phyloP scores from a whole-genome alignment of 345 rosid genomes.

The Microcos paniculata region DNA sequence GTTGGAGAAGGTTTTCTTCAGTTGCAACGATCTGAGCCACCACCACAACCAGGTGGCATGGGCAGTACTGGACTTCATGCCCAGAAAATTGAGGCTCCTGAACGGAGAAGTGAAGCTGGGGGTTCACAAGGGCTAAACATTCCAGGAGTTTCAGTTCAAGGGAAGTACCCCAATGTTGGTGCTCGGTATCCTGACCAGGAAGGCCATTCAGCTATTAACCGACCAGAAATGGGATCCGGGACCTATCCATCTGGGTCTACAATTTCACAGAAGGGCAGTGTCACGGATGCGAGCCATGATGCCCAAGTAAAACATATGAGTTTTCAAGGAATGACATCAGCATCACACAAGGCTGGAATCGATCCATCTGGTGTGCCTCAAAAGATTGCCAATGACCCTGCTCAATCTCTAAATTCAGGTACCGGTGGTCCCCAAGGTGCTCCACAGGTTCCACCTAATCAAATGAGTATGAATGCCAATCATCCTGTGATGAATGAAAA shows the following conservation, averaged over 20 bases:
- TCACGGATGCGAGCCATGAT: constrained; percentile 37
- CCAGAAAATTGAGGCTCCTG: constrained; percentile 37
- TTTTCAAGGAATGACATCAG: constrained; percentile 48
- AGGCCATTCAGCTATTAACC: constrained; percentile 39
- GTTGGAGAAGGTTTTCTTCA: constrained; percentile 77
- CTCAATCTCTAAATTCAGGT: constrained; percentile 45
- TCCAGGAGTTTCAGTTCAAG: constrained; percentile 46
- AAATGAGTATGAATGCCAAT: constrained; percentile 41
- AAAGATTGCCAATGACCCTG: constrained; percentile 48
- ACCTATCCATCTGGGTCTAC: constrained; percentile 47
- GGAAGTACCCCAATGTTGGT: constrained; percentile 43
- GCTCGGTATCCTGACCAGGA: constrained; percentile 32
- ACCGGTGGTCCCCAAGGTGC: constrained; percentile 49
- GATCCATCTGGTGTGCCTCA: constrained; percentile 47
- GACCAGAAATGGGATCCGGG: constrained; percentile 48
- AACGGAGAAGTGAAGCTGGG: constrained; percentile 38
- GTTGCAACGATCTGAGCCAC: constrained; percentile 52
- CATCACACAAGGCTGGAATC: constrained; percentile 33
- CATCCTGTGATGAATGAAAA: constrained; percentile 51
- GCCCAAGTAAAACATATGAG: constrained; percentile 42
- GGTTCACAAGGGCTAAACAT: constrained; percentile 35
- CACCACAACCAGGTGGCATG: constrained; percentile 32
- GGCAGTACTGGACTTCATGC: constrained; percentile 44
- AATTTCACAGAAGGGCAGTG: constrained; percentile 41
- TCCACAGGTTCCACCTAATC: constrained; percentile 54